phyloP scores from a whole-genome alignment of 1,284 basidiomycete genomes.

The Coniferiporia sulphurascens region DNA sequence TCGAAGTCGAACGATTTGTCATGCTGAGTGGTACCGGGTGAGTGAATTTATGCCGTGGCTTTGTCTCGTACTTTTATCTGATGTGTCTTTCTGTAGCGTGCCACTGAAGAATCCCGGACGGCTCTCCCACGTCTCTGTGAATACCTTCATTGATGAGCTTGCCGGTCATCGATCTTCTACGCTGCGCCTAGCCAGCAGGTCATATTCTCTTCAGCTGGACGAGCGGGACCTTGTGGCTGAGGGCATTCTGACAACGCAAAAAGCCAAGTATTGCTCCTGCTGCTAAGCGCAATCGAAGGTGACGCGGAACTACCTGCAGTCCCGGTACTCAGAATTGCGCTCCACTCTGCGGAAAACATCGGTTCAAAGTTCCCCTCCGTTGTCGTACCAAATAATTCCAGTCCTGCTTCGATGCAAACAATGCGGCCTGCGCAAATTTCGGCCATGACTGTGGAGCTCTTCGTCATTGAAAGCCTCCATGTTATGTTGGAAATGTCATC shows the following conservation, averaged over 20 bases:
- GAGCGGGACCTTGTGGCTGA: constrained; percentile 24
- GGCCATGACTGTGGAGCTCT: constrained; percentile 1
- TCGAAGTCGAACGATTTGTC: constrained; percentile 28
- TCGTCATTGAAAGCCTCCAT: constrained; percentile 2
- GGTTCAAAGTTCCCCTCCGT: neutral
- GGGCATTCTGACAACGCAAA: constrained; percentile 12
- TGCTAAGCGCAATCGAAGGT: constrained; percentile 8
- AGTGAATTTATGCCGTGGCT: constrained; percentile 1
- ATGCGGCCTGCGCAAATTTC: constrained; percentile 3
- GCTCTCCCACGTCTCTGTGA: constrained; percentile 27
- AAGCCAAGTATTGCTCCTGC: constrained; percentile 27
- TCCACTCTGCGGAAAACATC: neutral
- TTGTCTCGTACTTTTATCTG: neutral
- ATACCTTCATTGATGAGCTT: constrained; percentile 30
- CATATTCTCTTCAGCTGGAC: constrained; percentile 29
- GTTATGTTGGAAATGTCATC: constrained; percentile 8
- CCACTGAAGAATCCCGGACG: constrained; percentile 29
- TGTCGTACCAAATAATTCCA: neutral
- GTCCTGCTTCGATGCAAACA: neutral
- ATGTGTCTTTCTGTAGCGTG: constrained; percentile 21
- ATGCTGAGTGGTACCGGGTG: constrained; percentile 30
- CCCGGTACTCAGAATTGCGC: neutral
- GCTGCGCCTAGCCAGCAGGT: constrained; percentile 19
- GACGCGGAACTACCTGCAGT: neutral
- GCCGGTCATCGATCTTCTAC: constrained; percentile 25